Evolutionary conservation across 2,329 filamentous ascomycete species (phyloP).

Genomic region (Aquanectria penicillioides): DNA sequence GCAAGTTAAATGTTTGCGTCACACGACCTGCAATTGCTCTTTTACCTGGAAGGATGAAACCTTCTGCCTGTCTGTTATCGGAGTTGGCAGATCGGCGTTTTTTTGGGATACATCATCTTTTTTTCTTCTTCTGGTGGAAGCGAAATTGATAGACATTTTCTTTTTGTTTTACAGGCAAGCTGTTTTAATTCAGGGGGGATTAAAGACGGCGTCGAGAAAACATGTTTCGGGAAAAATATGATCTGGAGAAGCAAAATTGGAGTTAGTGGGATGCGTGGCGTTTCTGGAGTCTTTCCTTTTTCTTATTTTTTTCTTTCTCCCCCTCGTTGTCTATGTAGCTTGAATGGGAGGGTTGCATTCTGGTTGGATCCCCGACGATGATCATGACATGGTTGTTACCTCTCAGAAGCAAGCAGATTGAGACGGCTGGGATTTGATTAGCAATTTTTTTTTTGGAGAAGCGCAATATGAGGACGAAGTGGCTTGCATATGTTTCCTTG

Average conservation of each 20-base stretch:
- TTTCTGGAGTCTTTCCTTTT: constrained; percentile 20
- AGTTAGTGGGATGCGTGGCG: constrained; percentile 34
- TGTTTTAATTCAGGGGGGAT: constrained; percentile 1
- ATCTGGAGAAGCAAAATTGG: constrained; percentile 32
- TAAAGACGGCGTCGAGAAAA: background rate
- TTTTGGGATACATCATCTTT: background rate
- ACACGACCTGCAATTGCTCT: background rate
- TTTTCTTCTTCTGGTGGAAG: background rate
- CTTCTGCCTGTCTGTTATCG: background rate
- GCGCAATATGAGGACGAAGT: constrained; percentile 3
- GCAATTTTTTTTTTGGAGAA: background rate
- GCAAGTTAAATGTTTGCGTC: background rate
- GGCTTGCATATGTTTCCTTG: constrained; percentile 22
- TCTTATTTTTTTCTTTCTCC: background rate
- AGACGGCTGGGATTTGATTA: background rate
- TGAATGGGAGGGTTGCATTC: constrained; percentile 1
- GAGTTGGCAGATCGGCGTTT: constrained; percentile 8
- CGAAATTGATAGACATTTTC: constrained; percentile 14
- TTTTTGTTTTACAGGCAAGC: background rate
- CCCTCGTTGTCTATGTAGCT: background rate
- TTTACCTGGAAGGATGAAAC: background rate
- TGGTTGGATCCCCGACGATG: constrained; percentile 11
- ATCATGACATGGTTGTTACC: background rate
- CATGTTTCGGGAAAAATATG: constrained; percentile 1
- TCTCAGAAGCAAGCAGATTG: constrained; percentile 2